phyloP scores from a whole-genome alignment of 495 filamentous ascomycete genomes.

The Bacidia gigantensis region DNA sequence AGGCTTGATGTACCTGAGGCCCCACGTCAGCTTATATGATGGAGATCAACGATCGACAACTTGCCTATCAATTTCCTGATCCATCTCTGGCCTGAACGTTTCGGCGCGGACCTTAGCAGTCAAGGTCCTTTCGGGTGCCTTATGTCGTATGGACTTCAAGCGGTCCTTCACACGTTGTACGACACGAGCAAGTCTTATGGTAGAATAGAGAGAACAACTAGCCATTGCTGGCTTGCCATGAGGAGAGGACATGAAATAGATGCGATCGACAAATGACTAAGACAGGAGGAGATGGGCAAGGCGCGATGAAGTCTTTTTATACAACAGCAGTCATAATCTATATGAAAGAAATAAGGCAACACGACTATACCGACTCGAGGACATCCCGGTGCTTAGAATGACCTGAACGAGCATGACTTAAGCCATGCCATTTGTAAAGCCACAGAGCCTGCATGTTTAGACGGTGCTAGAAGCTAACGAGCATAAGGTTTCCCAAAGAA shows the following conservation, averaged over 20 bases:
- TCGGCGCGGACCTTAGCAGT: neutral
- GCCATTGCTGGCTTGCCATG: slow-evolving; percentile 7
- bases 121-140: neutral
- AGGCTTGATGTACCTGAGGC: neutral
- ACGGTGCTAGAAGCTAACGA: no score
- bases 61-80: neutral
- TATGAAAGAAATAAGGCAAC: neutral
- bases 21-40: neutral
- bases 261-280: neutral
- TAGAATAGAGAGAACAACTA: slow-evolving; percentile 13
- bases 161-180: slow-evolving; percentile 16
- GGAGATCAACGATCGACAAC: neutral
- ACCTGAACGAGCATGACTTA: neutral
- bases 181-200: slow-evolving; percentile 14
- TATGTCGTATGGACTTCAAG: slow-evolving; percentile 10
- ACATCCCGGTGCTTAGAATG: neutral
- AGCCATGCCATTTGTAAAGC: slow-evolving; percentile 1
- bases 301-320: neutral
- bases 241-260: neutral
- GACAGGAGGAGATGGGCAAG: neutral
- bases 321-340: neutral
- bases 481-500: neutral
- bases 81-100: slow-evolving; percentile 3
- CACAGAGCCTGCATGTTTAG: slow-evolving; percentile 1
- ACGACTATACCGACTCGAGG: neutral